Evolutionary conservation across 164 flowering plant species (phyloP), one percentile per base, ranked within the genome.

Genomic region (Sextonia rubra): DNA sequence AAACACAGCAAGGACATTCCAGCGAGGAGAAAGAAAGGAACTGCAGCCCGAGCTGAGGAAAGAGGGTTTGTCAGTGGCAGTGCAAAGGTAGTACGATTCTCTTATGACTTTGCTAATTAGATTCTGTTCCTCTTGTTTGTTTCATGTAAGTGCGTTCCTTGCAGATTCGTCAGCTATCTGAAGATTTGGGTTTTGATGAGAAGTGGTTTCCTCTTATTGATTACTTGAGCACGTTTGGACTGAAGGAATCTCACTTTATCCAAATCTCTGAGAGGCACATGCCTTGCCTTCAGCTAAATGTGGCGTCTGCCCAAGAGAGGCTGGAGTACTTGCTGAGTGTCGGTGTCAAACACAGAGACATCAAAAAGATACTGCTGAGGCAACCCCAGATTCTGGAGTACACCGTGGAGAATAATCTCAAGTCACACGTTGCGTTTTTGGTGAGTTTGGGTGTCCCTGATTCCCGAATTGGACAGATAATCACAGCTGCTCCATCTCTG

Each of bases 341-440:
- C 71, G 99, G 97, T 72, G 99, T 94, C 70, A 94, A 91, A 72
- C 90, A 91, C 11, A 88, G 76, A 77, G 97, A 94, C 70, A 83
- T 94, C 70, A 84, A 71, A 82, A 89, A 85, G 79, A 90, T 94
- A 69, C 84, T 94, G 66, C 68, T 92, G 84, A 87, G 97, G 80
- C 99, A 94, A 77, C 99, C 99, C 12, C 97, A 91, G 70, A 90
- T 94, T 76, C 77, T 92, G 4, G 88, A 83, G 81, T 94, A 94
- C 62, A 88, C 97, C 4, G 90, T 94, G 64, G 97, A 92, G 78
- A 92, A 84, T 74, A 90, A 88, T 79, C 79, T 94, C 76, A 91
- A 90, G 82, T 72, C 93, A 12, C 97, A 91, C 84, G 93, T 92
- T 73, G 78, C 85, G 55, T 92, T 94, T 83, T 82, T 92, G 80